A percentile compares a stretch with the other conserved stretches of the same genome.
Evolutionary conservation across 2,329 filamentous ascomycete species (phyloP).

Genomic region (Colletotrichum brevisporum): DNA sequence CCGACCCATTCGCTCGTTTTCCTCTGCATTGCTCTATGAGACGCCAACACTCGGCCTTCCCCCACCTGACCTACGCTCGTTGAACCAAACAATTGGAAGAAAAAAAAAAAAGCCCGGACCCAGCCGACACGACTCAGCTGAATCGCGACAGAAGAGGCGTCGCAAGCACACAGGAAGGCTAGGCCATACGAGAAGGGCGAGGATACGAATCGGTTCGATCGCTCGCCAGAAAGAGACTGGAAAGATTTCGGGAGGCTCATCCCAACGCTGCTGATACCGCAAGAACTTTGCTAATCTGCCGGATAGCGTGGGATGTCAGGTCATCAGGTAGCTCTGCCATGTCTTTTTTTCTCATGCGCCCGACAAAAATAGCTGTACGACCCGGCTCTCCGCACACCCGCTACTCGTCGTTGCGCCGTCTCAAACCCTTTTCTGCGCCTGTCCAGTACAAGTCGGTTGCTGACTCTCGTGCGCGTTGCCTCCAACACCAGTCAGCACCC

Average conservation of each 20-base stretch:
- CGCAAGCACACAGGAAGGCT: conserved; percentile 18
- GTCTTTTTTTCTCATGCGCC: conserved; percentile 27
- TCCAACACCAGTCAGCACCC: conserved; percentile 77
- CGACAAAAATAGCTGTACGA: conserved; percentile 35
- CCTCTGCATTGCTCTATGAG: conserved; percentile 33
- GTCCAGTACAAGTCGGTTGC: conserved; percentile 22
- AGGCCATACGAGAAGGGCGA: conserved; percentile 23
- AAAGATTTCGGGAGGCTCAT: not conserved
- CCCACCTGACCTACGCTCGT: conserved; percentile 39
- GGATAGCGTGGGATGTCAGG: too few species aligned
- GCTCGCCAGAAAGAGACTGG: conserved; percentile 30
- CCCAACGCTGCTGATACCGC: conserved; percentile 23
- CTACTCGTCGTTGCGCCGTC: conserved; percentile 26
- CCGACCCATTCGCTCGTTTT: conserved; percentile 39
- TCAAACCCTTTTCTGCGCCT: conserved; percentile 29
- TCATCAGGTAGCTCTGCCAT: conserved; percentile 47
- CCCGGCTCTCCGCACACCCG: conserved; percentile 29
- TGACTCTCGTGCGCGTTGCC: conserved; percentile 27
- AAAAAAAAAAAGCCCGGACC: conserved; percentile 12
- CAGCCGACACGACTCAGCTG: conserved; percentile 7
- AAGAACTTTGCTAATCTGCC: too few species aligned
- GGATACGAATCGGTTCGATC: conserved; percentile 23
- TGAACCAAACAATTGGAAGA: conserved; percentile 3
- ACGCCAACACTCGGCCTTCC: conserved; percentile 38
- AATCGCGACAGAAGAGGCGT: conserved; percentile 4